Conservation (phyloP, 306 rosid genomes). For the Rubus parviflorus region DNA sequence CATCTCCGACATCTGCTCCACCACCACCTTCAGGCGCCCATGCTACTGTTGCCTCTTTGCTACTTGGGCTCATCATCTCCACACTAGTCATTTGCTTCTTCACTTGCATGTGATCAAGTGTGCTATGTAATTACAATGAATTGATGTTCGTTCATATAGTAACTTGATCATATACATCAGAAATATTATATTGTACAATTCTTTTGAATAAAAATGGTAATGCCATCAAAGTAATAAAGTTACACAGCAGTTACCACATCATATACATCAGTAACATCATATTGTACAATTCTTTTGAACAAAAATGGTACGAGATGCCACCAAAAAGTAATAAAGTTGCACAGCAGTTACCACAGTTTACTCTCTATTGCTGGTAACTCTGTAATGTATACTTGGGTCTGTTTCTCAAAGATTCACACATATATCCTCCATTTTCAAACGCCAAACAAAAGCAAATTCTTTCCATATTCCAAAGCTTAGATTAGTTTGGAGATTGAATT, state of each 20-base stretch:
- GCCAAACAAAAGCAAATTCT: no score
- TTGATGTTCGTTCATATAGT: not conserved
- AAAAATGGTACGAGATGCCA: no score
- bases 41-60: not conserved
- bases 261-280: no score
- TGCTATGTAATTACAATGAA: not conserved
- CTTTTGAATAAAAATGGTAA: not conserved
- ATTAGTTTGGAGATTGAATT: no score
- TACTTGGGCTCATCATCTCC: constrained; percentile 17
- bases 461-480: not conserved
- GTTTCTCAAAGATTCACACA: no score
- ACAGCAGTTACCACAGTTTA: not conserved
- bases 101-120: not conserved
- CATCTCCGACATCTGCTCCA: not conserved
- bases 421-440: no score
- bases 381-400: not conserved
- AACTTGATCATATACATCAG: not conserved
- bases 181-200: not conserved
- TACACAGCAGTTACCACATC: no score
- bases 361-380: not conserved
- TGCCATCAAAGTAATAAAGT: not conserved
- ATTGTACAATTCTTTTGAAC: no score
- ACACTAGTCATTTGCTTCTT: not conserved
- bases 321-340: no score
- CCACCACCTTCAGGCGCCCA: constrained; percentile 7